These are phyloP conservation scores for Penicillium paxilli DNA, from an alignment of 495 filamentous ascomycete species.

Conservation along the genomic window DNA sequence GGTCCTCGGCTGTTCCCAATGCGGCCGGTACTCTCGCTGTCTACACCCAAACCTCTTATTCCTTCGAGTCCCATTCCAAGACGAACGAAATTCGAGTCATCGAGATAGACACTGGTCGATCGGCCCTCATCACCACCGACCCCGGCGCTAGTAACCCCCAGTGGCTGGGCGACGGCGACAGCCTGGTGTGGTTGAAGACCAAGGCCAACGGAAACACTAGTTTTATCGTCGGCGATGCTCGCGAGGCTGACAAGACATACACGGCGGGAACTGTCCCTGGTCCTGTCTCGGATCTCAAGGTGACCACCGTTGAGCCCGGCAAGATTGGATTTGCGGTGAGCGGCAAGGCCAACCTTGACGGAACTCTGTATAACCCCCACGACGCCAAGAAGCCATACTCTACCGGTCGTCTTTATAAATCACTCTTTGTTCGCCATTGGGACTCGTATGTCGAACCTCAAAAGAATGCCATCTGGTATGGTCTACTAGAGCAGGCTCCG, in stretches of 20 bases:
- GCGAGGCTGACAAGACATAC: constrained; percentile 55
- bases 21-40: constrained; percentile 65
- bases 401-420: constrained; percentile 55
- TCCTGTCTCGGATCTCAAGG: constrained; percentile 72
- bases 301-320: constrained; percentile 59
- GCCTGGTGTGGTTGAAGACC: constrained; percentile 66
- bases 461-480: constrained; percentile 72
- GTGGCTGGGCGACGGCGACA: constrained; percentile 67
- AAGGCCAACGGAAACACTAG: constrained; percentile 67
- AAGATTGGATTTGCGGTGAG: constrained; percentile 70
- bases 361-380: constrained; percentile 55
- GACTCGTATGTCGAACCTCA: constrained; percentile 62
- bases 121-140: constrained; percentile 64
- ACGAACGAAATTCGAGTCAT: constrained; percentile 73
- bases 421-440: constrained; percentile 63
- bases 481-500: constrained; percentile 54
- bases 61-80: constrained; percentile 77
- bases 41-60: constrained; percentile 77
- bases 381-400: constrained; percentile 53
- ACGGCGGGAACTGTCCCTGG: constrained; percentile 65
- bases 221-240: constrained; percentile 59
- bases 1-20: constrained; percentile 76
- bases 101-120: constrained; percentile 67
- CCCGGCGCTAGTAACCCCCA: constrained; percentile 64
- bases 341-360: constrained; percentile 56